Base-by-base conservation (phyloP, 208 protist species). In the Leishmania braziliensis region DNA sequence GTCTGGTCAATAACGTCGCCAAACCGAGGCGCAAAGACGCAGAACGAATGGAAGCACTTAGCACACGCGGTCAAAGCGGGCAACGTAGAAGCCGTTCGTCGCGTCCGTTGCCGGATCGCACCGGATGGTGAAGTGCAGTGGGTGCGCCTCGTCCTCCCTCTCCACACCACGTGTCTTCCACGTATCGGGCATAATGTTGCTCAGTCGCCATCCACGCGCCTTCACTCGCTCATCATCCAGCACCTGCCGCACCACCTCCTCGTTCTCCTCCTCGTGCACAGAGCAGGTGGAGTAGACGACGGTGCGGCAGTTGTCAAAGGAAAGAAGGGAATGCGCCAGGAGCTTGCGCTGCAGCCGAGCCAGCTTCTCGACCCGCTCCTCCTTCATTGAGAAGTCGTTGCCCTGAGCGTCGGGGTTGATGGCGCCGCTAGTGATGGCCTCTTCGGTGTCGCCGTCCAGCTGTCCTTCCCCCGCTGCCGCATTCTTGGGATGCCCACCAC, bases 271-370 rank as follows among this genome's bases (percentile, higher is more conserved):
- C 85, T 96, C 92, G 78, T 98, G 91, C 20, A 98, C 86, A 14
- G 92, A 97, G 86, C 96, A 98, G 16, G 96, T 98, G 6, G 95
- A 98, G 87, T 98, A 98, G 23, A 97, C 93, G 29, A 98, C 92
- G 23, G 90, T 91, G 79, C 93, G 89, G 80, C 94, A 97, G 79
- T 94, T 90, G 33, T 95, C 89, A 74, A 98, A 98, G 14, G 91
- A 96, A 14, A 98, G 88, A 12, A 98, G 84, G 16, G 95, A 88
- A 77, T 98, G 96, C 20, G 88, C 85, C 6, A 98, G 83, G 3
- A 98, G 83, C 80, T 95, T 97, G n/a, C 89, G 87, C 86, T 98
- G 96, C 53, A 98, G 79, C 20, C 86, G 85, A 12, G 93, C 84
- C 48, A 98, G 88, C 68, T 94, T 94, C 51, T 87, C 72, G 5